Percentiles rank a stretch among this genome's conserved stretches.
These are phyloP conservation scores for Neonectria neomacrospora DNA, from an alignment of 2,329 filamentous ascomycete genomes.

Conservation along the genomic window DNA sequence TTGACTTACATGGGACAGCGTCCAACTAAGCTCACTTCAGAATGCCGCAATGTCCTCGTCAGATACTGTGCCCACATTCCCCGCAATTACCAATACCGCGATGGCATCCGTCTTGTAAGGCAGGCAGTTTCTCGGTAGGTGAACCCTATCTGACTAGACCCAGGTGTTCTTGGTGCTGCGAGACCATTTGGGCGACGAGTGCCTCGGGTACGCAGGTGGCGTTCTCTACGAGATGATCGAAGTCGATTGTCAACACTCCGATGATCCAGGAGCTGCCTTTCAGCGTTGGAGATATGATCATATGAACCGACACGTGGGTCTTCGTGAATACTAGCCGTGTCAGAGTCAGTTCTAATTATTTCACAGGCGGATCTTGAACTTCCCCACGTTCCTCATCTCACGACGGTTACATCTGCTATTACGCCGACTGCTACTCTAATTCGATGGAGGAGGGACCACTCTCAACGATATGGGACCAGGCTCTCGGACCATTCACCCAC, in stretches of 20 bases:
- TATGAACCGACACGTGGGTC: conserved; percentile 55
- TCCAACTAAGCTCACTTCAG: conserved; percentile 40
- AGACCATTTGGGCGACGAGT: conserved; percentile 58
- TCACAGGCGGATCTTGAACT: conserved; percentile 55
- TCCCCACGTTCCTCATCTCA: conserved; percentile 60
- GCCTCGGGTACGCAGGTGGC: conserved; percentile 55
- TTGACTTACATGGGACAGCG: not conserved
- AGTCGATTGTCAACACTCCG: conserved; percentile 56
- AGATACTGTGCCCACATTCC: conserved; percentile 57
- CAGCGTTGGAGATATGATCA: conserved; percentile 60
- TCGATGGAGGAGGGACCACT: conserved; percentile 52
- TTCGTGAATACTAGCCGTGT: not conserved
- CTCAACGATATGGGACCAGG: conserved; percentile 53
- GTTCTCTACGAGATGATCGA: conserved; percentile 61
- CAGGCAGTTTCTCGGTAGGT: not conserved
- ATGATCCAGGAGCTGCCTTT: conserved; percentile 58
- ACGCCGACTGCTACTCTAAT: conserved; percentile 52
- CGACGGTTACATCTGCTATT: conserved; percentile 56
- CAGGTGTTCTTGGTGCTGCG: conserved; percentile 56
- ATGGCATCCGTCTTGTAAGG: conserved; percentile 55
- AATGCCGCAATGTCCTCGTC: conserved; percentile 59
- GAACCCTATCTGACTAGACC: conserved; percentile 1
- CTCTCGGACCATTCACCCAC: conserved; percentile 52
- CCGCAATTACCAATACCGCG: conserved; percentile 58
- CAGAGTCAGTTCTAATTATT: conserved; percentile 20